A percentile compares a stretch with the other conserved stretches of the same genome.
Evolutionary conservation across 2,329 filamentous ascomycete species (phyloP).

Genomic region (Pseudocercospora vitis): DNA sequence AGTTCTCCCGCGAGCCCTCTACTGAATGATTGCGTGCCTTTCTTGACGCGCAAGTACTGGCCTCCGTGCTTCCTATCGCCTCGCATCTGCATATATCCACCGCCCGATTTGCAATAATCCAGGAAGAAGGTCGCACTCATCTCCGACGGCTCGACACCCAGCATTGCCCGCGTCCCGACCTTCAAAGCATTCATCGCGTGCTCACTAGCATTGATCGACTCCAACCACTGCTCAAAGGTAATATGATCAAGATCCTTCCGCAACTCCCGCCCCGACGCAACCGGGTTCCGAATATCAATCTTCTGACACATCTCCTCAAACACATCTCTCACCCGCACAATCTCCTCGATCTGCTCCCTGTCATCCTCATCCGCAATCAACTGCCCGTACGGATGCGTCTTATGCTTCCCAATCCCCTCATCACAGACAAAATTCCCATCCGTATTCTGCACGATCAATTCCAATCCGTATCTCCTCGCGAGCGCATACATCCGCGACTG

Average conservation of each 20-base stretch:
- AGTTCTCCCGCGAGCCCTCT: constrained; percentile 42
- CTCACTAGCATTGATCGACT: constrained; percentile 35
- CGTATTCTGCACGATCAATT: constrained; percentile 52
- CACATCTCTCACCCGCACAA: constrained; percentile 40
- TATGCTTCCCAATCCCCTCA: constrained; percentile 39
- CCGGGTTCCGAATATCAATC: constrained; percentile 25
- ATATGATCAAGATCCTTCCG: constrained; percentile 39
- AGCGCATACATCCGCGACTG: constrained; percentile 50
- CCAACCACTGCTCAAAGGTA: constrained; percentile 44
- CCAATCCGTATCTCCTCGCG: constrained; percentile 44
- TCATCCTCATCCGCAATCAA: constrained; percentile 24
- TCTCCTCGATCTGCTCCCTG: constrained; percentile 26
- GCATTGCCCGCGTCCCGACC: constrained; percentile 53
- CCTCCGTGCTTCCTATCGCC: constrained; percentile 56
- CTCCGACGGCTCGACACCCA: constrained; percentile 53
- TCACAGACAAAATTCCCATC: constrained; percentile 48
- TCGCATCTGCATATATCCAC: constrained; percentile 54
- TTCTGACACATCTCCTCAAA: constrained; percentile 44
- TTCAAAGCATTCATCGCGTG: constrained; percentile 42
- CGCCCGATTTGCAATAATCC: constrained; percentile 56
- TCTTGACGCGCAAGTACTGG: constrained; percentile 52
- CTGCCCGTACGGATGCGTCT: constrained; percentile 38
- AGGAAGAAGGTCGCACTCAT: constrained; percentile 57
- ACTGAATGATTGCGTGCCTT: constrained; percentile 50
- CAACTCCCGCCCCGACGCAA: constrained; percentile 32